Percentiles rank a stretch among this genome's conserved stretches.
These are phyloP conservation scores for Didymella pinodella DNA, from an alignment of 2,329 filamentous ascomycete genomes.

Conservation along the genomic window DNA sequence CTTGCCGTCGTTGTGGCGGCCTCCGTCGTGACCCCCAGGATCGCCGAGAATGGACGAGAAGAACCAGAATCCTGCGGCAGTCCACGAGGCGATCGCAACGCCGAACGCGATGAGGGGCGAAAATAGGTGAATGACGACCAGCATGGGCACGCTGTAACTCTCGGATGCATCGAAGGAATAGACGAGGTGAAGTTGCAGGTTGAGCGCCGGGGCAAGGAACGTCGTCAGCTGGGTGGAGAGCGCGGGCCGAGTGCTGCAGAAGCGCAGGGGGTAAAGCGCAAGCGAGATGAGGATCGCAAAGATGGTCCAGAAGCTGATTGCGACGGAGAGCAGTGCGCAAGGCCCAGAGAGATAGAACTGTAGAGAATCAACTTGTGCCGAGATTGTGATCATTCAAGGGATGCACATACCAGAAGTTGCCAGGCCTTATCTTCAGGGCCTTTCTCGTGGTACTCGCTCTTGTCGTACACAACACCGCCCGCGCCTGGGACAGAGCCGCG, in stretches of 20 bases:
- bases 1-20: slow-evolving; percentile 64
- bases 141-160: slow-evolving; percentile 52
- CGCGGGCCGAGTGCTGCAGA: slow-evolving; percentile 59
- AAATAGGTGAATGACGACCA: slow-evolving; percentile 62
- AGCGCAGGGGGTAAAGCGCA: slow-evolving; percentile 61
- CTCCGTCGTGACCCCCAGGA: slow-evolving; percentile 64
- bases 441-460: slow-evolving; percentile 49
- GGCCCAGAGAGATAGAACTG: slow-evolving; percentile 64
- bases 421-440: slow-evolving; percentile 55
- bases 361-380: not conserved
- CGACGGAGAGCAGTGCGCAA: slow-evolving; percentile 62
- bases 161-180: slow-evolving; percentile 53
- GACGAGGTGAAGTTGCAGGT: slow-evolving; percentile 59
- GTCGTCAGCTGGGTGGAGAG: slow-evolving; percentile 60
- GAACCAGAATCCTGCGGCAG: slow-evolving; percentile 68
- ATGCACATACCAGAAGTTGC: slow-evolving; percentile 51
- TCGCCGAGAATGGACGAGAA: slow-evolving; percentile 68
- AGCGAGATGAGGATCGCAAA: slow-evolving; percentile 58
- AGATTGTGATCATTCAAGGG: not conserved
- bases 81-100: slow-evolving; percentile 65
- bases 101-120: slow-evolving; percentile 65
- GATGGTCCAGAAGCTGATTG: slow-evolving; percentile 62
- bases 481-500: slow-evolving; percentile 32
- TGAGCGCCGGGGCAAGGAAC: slow-evolving; percentile 62
- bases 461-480: slow-evolving; percentile 42